Percentiles rank a stretch among this genome's conserved stretches.
These are phyloP conservation scores for Paxillus involutus DNA, from an alignment of 768 basidiomycete genomes.

Conservation along the genomic window DNA sequence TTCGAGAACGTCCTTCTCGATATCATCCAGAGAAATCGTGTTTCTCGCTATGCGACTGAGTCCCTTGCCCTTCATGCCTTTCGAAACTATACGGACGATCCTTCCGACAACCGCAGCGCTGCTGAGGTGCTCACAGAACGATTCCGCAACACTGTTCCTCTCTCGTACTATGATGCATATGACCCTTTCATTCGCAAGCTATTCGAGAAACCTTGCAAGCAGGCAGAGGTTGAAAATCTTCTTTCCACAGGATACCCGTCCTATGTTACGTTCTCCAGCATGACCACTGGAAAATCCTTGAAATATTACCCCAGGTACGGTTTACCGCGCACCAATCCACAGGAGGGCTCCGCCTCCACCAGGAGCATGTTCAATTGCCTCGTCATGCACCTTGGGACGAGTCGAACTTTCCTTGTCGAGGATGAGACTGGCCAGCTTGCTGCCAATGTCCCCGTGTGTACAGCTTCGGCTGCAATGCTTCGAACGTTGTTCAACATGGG, in stretches of 20 bases:
- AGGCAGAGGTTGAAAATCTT: constrained; percentile 3
- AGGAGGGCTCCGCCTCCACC: neutral
- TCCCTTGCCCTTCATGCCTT: neutral
- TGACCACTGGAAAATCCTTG: neutral
- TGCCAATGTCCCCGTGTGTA: neutral
- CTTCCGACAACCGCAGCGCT: neutral
- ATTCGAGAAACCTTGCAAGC: constrained; percentile 4
- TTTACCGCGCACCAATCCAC: neutral
- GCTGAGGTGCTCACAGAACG: neutral
- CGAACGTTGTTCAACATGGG: neutral
- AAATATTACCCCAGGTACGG: constrained; percentile 2
- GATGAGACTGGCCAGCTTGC: neutral
- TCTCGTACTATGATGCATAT: constrained; percentile 1
- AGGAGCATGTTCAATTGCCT: neutral
- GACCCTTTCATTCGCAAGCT: constrained; percentile 3
- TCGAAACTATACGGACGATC: neutral
- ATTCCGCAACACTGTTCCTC: constrained; percentile 1
- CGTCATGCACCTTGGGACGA: neutral
- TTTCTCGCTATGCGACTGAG: neutral
- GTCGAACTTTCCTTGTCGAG: neutral
- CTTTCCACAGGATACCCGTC: constrained; percentile 1
- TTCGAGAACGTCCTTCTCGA: neutral
- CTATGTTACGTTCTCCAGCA: neutral
- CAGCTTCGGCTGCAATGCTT: neutral
- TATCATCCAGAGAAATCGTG: neutral